A percentile compares a stretch with the other conserved stretches of the same genome.
These are phyloP conservation scores for Paspalum notatum DNA, from an alignment of 176 grass and related monocot species.

Conservation along the genomic window DNA sequence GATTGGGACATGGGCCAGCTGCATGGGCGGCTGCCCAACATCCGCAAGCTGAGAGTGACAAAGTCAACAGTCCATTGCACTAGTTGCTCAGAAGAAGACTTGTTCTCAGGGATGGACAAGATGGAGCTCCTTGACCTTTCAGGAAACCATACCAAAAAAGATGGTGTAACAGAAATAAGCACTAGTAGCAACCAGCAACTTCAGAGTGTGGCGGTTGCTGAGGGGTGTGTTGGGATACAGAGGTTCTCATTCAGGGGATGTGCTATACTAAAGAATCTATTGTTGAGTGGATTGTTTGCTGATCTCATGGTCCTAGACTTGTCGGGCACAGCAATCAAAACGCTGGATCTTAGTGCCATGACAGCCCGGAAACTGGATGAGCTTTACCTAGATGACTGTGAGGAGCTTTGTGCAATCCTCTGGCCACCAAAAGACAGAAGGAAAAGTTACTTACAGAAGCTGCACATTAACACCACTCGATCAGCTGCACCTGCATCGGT, in stretches of 20 bases:
- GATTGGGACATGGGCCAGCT: neutral
- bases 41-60: slow-evolving; percentile 7
- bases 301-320: neutral
- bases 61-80: neutral
- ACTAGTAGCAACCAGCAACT: neutral
- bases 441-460: neutral
- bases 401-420: slow-evolving; percentile 22
- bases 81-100: neutral
- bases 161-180: neutral
- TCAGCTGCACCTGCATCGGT: neutral
- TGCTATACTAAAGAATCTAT: neutral
- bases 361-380: neutral
- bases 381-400: neutral
- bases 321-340: slow-evolving; percentile 1
- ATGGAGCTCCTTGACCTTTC: slow-evolving; percentile 21
- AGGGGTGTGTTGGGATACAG: neutral
- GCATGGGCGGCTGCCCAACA: neutral
- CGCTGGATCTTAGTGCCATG: neutral
- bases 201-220: neutral
- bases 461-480: neutral
- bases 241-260: neutral
- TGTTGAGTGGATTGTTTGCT: neutral
- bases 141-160: neutral
- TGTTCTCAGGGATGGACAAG: neutral
- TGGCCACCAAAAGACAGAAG: neutral